These are phyloP conservation scores for Trichosporon inkin DNA, from an alignment of 1,284 basidiomycete species.

Conservation along the genomic window DNA sequence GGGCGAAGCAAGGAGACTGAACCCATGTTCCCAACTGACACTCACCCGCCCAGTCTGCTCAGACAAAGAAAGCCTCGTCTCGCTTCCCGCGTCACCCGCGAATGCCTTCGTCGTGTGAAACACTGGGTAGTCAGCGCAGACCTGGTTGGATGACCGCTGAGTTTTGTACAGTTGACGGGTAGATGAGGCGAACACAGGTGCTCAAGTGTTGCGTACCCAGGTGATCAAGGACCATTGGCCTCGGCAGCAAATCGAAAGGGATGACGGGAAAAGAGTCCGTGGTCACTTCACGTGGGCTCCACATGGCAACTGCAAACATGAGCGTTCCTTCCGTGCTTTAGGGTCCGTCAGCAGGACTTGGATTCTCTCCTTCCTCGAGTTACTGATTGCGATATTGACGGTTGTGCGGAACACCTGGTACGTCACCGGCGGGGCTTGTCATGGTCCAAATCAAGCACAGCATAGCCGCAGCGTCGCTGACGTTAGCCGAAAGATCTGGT, in stretches of 20 bases:
- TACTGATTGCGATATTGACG: constrained; percentile 1
- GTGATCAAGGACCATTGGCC: background rate
- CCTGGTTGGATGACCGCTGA: constrained; percentile 4
- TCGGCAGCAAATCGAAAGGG: background rate
- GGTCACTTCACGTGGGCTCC: background rate
- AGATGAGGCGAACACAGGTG: background rate
- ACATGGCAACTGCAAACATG: background rate
- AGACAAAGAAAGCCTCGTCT: background rate
- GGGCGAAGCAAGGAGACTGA: background rate
- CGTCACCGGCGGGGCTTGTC: background rate
- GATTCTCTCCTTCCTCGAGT: constrained; percentile 7
- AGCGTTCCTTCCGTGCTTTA: background rate
- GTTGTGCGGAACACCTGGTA: background rate
- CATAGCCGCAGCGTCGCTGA: background rate
- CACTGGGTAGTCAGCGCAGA: constrained; percentile 1
- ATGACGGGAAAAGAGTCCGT: background rate
- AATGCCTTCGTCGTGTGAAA: background rate
- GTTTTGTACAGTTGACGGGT: background rate
- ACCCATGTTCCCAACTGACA: background rate
- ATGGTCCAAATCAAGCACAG: too few relatives aligned
- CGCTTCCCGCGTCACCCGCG: background rate
- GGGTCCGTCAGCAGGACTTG: background rate
- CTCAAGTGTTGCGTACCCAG: background rate
- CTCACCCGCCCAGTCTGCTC: constrained; percentile 3
- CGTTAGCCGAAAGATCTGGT: background rate